Percentiles rank a stretch among this genome's conserved stretches.
Evolutionary conservation across 345 rosid species (phyloP).

Genomic region (Limnanthes douglasii): DNA sequence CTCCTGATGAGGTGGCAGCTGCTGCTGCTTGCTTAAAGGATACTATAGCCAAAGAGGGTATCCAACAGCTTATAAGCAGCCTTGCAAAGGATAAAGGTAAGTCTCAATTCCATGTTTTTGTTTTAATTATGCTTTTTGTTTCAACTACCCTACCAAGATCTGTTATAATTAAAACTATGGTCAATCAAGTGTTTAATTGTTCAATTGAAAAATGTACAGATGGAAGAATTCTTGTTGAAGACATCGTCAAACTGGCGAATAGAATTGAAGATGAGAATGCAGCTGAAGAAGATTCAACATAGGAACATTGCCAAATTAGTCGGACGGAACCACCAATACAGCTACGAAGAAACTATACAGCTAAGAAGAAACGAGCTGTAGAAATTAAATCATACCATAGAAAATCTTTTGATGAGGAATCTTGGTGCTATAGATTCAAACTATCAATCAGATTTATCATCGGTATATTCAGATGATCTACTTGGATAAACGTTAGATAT

Average conservation of each 20-base stretch:
- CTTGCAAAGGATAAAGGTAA: conserved; percentile 73
- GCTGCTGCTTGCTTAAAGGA: conserved; percentile 73
- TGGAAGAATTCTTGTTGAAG: conserved; percentile 92
- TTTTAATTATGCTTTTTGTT: neutral
- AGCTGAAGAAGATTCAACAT: conserved; percentile 28
- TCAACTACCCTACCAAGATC: neutral
- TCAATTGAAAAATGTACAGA: conserved; percentile 25
- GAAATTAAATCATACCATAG: no score
- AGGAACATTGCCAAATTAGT: no score
- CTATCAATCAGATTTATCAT: no score
- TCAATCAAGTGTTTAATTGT: neutral
- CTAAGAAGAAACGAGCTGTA: no score
- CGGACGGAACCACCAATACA: no score
- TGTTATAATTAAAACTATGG: conserved; percentile 2
- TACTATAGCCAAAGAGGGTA: conserved; percentile 57
- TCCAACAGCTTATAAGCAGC: conserved; percentile 59
- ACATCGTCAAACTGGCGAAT: conserved; percentile 75
- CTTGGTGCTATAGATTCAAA: no score
- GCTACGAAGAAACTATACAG: no score
- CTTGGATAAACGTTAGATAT: no score
- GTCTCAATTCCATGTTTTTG: neutral
- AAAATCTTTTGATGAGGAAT: no score
- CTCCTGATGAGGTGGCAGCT: conserved; percentile 75
- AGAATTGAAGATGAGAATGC: conserved; percentile 32
- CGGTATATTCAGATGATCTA: no score